Evolutionary conservation across 2,329 filamentous ascomycete species (phyloP).

Genomic region (Aaosphaeria pasadenensis): DNA sequence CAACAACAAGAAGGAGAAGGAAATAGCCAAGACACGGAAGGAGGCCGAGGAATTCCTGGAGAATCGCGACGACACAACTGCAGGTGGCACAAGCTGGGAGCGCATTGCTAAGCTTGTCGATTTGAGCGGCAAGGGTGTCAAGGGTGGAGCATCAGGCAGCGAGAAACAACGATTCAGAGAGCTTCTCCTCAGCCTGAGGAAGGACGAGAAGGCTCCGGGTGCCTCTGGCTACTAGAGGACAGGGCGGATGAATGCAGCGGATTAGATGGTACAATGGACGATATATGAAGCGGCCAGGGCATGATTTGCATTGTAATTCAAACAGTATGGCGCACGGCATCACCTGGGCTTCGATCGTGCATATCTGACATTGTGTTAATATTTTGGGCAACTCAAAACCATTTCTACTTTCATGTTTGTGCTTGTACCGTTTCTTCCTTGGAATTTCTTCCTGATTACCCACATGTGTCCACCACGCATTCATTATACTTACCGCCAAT

Average conservation of each 20-base stretch:
- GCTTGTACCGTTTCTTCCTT: no score
- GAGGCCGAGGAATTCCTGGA: conserved; percentile 92
- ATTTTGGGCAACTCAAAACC: neutral
- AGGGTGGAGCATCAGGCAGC: conserved; percentile 82
- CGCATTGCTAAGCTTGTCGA: conserved; percentile 97
- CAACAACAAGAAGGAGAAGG: conserved; percentile 97
- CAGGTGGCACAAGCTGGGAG: conserved; percentile 97
- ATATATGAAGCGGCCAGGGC: neutral
- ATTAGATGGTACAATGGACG: neutral
- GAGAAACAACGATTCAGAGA: conserved; percentile 97
- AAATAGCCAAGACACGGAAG: conserved; percentile 78
- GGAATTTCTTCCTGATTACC: no score
- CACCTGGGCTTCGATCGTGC: neutral
- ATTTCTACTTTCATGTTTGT: neutral
- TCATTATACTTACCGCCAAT: no score
- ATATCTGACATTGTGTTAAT: neutral
- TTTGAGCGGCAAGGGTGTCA: conserved; percentile 85
- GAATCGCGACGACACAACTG: conserved; percentile 86
- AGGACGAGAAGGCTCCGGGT: conserved; percentile 82
- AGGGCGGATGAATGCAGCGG: neutral
- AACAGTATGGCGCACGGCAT: neutral
- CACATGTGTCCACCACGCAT: no score
- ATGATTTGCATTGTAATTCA: neutral
- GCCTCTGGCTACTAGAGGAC: conserved; percentile 23
- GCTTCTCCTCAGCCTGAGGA: conserved; percentile 78